A percentile compares a stretch with the other conserved stretches of the same genome.
phyloP scores from a whole-genome alignment of 2,329 filamentous ascomycete species.

The Daldinia sp. region DNA sequence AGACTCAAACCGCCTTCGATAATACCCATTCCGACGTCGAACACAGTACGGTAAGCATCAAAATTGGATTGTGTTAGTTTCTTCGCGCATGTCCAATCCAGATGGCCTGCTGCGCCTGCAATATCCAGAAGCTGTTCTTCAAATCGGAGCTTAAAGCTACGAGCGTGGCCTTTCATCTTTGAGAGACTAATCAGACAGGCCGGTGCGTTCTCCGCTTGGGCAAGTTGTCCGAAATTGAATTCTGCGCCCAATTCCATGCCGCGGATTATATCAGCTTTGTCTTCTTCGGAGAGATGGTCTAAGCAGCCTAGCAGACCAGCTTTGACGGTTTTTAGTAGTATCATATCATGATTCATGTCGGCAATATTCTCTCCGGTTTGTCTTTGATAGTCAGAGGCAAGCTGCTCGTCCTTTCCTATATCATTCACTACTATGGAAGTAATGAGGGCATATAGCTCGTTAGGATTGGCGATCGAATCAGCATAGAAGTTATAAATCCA shows the following conservation, averaged over 20 bases:
- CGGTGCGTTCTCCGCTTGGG: slow-evolving; percentile 50
- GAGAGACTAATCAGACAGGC: slow-evolving; percentile 43
- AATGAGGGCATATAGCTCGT: slow-evolving; percentile 46
- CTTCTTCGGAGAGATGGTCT: slow-evolving; percentile 35
- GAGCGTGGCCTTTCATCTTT: slow-evolving; percentile 37
- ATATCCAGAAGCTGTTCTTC: slow-evolving; percentile 51
- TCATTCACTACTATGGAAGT: slow-evolving; percentile 50
- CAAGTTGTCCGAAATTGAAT: slow-evolving; percentile 51
- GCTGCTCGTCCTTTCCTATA: slow-evolving; percentile 48
- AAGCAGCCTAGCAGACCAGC: slow-evolving; percentile 44
- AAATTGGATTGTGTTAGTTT: slow-evolving; percentile 48
- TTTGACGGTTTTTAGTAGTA: slow-evolving; percentile 44
- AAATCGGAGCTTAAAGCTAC: slow-evolving; percentile 48
- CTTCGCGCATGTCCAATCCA: slow-evolving; percentile 45
- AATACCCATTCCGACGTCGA: slow-evolving; percentile 44
- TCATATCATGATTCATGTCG: slow-evolving; percentile 45
- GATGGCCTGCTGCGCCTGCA: slow-evolving; percentile 49
- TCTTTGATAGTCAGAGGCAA: slow-evolving; percentile 38
- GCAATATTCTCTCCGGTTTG: slow-evolving; percentile 36
- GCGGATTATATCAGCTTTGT: slow-evolving; percentile 44
- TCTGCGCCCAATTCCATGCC: slow-evolving; percentile 48
- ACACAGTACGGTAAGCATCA: slow-evolving; percentile 45
- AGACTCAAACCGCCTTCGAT: slow-evolving; percentile 38
- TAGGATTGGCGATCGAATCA: slow-evolving; percentile 20
- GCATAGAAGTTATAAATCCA: slow-evolving; percentile 41